These are phyloP conservation scores for Cystobasidium slooffiae DNA, from an alignment of 1,284 basidiomycete genomes.

Conservation along the genomic window DNA sequence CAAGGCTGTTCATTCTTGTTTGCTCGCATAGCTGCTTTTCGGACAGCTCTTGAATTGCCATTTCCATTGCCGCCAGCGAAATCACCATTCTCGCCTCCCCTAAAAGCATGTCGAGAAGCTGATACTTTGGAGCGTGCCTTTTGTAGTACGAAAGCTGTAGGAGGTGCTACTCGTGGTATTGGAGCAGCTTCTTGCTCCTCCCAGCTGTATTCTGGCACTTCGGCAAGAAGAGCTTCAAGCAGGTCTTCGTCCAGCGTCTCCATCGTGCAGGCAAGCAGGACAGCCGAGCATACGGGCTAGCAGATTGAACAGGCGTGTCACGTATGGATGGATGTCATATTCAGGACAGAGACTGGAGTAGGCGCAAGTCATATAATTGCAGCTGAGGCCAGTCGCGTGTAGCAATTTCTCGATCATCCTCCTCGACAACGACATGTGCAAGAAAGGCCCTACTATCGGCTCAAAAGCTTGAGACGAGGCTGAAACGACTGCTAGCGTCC, in stretches of 20 bases:
- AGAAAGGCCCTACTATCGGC: too few species aligned
- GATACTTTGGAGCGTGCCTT: constrained; percentile 10
- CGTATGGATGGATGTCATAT: neutral
- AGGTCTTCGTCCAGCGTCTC: constrained; percentile 32
- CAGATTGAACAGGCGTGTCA: neutral
- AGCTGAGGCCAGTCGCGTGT: neutral
- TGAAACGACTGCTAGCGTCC: too few species aligned
- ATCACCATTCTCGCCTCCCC: neutral
- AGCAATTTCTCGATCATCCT: neutral
- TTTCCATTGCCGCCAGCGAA: neutral
- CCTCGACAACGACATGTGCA: neutral
- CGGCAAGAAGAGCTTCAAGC: constrained; percentile 25
- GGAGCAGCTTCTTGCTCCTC: constrained; percentile 27
- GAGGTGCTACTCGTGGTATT: constrained; percentile 24
- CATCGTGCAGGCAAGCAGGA: constrained; percentile 1
- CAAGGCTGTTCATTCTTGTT: constrained; percentile 10
- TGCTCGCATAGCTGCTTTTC: constrained; percentile 27
- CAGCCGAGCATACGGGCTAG: neutral
- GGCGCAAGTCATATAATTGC: neutral
- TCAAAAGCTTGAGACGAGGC: too few species aligned
- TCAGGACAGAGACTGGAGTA: neutral
- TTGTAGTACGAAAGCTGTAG: constrained; percentile 1
- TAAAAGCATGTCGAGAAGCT: neutral
- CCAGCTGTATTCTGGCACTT: constrained; percentile 36
- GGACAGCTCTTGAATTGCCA: neutral